A percentile compares a stretch with the other conserved stretches of the same genome.
phyloP scores from a whole-genome alignment of 2,329 filamentous ascomycete genomes.

The Lasiodiplodia theobromae region DNA sequence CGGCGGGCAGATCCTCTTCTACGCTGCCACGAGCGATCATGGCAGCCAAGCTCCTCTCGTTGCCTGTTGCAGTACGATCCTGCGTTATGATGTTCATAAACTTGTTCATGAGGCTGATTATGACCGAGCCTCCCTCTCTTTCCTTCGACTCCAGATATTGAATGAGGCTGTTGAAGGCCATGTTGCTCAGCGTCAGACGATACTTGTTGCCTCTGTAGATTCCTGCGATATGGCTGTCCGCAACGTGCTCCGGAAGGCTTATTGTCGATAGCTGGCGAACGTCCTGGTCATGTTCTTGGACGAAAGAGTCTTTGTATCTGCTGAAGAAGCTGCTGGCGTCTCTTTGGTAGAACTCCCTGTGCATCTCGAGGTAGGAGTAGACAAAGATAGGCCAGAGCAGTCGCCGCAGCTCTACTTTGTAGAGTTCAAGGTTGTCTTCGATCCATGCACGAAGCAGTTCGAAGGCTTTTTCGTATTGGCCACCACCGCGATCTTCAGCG shows the following conservation, averaged over 20 bases:
- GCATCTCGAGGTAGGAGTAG: conserved; percentile 85
- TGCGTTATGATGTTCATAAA: conserved; percentile 66
- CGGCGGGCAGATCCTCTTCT: conserved; percentile 65
- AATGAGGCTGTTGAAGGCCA: conserved; percentile 82
- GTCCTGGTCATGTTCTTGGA: conserved; percentile 80
- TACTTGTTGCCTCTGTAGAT: conserved; percentile 89
- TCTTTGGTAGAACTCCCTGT: conserved; percentile 72
- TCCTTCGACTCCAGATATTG: conserved; percentile 89
- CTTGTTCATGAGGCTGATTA: conserved; percentile 74
- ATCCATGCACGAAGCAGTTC: conserved; percentile 80
- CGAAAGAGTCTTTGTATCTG: conserved; percentile 72
- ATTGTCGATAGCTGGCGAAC: conserved; percentile 77
- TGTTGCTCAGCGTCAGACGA: conserved; percentile 84
- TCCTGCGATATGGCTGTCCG: conserved; percentile 77
- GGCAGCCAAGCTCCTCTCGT: conserved; percentile 66
- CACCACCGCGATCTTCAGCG: conserved; percentile 73
- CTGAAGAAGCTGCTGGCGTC: conserved; percentile 79
- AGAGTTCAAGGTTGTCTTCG: conserved; percentile 89
- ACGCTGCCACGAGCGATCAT: conserved; percentile 64
- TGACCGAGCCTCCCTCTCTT: conserved; percentile 78
- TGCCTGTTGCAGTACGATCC: conserved; percentile 61
- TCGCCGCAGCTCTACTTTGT: conserved; percentile 91
- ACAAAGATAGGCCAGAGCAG: conserved; percentile 94
- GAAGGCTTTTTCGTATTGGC: conserved; percentile 79
- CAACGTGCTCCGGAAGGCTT: conserved; percentile 77